Evolutionary conservation across 495 filamentous ascomycete genomes (phyloP), one percentile per base, ranked within the genome.

Genomic region (Hypoxylon trugodes): DNA sequence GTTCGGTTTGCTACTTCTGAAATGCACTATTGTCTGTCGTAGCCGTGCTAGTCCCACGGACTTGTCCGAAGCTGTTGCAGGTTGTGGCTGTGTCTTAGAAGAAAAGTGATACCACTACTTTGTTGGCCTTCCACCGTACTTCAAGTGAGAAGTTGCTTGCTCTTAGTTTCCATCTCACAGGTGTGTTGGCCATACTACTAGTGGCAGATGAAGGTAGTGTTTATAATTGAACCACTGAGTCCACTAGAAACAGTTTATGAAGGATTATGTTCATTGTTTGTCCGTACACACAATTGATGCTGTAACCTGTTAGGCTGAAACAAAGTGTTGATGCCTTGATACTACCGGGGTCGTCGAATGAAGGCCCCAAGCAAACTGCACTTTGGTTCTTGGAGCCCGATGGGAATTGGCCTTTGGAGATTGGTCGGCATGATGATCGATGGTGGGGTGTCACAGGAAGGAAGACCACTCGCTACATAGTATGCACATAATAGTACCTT

Each of bases 391-490:
- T n/a, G n/a, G n/a, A 15, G 9, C 19, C 32, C 9, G 5, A 3
- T 12, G 24, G 22, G n/a, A 6, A 43, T 1, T 30, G 26, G 18
- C 2, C 35, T 38, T 21, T 38, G 40, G 25, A 53, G 48, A 61
- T 61, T 56, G 36, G 59, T 30, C 16, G 59, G 36, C 43, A 32
- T 45, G 13, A 43, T 30, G 10, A 51, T 54, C 37, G 13, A 42
- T 9, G 22, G 33, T 32, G 61, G 54, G 54, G 48, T 53, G 46
- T 50, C 13, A 52, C 25, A 24, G 24, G 18, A 26, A 32, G 22
- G 38, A 22, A n/a, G 4, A 21, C 37, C 7, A 19, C 9, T 24
- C 32, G 36, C 33, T 38, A 36, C 35, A 41, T 25, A 21, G 25
- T 26, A 42, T 32, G 8, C 19, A 8, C 8, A 24, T 15, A 52